Percentiles rank a stretch among this genome's conserved stretches.
Evolutionary conservation across 2,329 filamentous ascomycete genomes (phyloP).

Genomic region (Talaromyces sp.): DNA sequence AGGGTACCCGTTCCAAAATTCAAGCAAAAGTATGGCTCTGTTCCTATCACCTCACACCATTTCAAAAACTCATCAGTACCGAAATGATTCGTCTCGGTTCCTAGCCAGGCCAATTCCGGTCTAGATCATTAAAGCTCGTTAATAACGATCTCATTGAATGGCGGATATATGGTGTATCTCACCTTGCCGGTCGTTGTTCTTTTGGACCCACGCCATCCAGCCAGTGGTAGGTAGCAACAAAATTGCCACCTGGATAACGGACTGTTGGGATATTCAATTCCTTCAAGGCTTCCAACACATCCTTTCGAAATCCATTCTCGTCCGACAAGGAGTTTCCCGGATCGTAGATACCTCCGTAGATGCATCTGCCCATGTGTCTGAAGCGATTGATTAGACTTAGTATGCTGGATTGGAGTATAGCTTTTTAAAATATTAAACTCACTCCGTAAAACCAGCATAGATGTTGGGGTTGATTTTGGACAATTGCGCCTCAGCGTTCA

Average conservation of each 20-base stretch:
- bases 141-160: not conserved
- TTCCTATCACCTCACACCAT: slow-evolving; percentile 70
- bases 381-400: not conserved
- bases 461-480: slow-evolving; percentile 75
- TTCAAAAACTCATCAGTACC: slow-evolving; percentile 84
- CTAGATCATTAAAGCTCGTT: slow-evolving; percentile 31
- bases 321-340: slow-evolving; percentile 71
- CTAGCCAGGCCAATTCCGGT: slow-evolving; percentile 76
- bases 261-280: slow-evolving; percentile 74
- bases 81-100: slow-evolving; percentile 72
- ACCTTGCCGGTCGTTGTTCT: slow-evolving; percentile 61
- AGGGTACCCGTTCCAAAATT: slow-evolving; percentile 70
- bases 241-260: slow-evolving; percentile 80
- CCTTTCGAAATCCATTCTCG: slow-evolving; percentile 70
- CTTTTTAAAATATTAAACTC: slow-evolving; percentile 28
- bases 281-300: slow-evolving; percentile 70
- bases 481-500: slow-evolving; percentile 63
- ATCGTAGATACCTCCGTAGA: slow-evolving; percentile 83
- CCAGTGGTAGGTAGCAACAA: slow-evolving; percentile 83
- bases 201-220: slow-evolving; percentile 72
- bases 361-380: slow-evolving; percentile 84
- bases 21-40: slow-evolving; percentile 74
- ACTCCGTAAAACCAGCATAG: slow-evolving; percentile 84
- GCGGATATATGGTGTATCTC: slow-evolving; percentile 17
- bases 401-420: not conserved